These are phyloP conservation scores for Cicer chorassanicum DNA, from an alignment of 306 rosid genomes.

Conservation along the genomic window DNA sequence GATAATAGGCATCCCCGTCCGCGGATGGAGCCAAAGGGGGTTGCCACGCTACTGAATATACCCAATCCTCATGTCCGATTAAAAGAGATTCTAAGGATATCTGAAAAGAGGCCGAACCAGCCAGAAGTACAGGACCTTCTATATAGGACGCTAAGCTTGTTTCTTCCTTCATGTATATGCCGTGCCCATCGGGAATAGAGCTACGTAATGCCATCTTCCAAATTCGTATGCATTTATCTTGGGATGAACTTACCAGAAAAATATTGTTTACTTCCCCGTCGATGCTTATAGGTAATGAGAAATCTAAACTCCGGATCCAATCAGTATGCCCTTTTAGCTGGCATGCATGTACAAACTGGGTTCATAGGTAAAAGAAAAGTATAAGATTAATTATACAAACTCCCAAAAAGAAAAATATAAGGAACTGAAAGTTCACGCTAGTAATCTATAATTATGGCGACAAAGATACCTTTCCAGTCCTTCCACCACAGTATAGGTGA, in stretches of 20 bases:
- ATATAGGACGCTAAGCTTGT: slow-evolving; percentile 82
- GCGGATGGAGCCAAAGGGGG: slow-evolving; percentile 65
- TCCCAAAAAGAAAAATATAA: neutral
- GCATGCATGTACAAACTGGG: slow-evolving; percentile 78
- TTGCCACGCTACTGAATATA: slow-evolving; percentile 90
- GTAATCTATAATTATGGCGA: slow-evolving; percentile 20
- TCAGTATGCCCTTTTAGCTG: slow-evolving; percentile 94
- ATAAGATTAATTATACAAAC: slow-evolving; percentile 11
- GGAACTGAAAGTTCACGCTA: slow-evolving; percentile 28
- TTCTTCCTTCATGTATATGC: slow-evolving; percentile 55
- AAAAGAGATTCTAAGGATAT: slow-evolving; percentile 93
- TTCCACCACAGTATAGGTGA: slow-evolving; percentile 85
- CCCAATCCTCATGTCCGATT: slow-evolving; percentile 98
- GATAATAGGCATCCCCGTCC: slow-evolving; percentile 60
- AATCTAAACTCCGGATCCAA: slow-evolving; percentile 98
- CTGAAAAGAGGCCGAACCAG: slow-evolving; percentile 76
- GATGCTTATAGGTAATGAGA: slow-evolving; percentile 69
- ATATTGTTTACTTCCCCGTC: slow-evolving; percentile 62
- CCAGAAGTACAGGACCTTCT: slow-evolving; percentile 83
- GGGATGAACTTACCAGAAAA: slow-evolving; percentile 91
- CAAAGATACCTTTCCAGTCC: slow-evolving; percentile 71
- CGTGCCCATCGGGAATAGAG: slow-evolving; percentile 51
- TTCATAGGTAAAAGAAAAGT: slow-evolving; percentile 40
- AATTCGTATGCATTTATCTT: slow-evolving; percentile 87
- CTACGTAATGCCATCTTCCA: slow-evolving; percentile 72